phyloP scores from a whole-genome alignment of 805 yeast species.

The Metschnikowia drakensbergensis region DNA sequence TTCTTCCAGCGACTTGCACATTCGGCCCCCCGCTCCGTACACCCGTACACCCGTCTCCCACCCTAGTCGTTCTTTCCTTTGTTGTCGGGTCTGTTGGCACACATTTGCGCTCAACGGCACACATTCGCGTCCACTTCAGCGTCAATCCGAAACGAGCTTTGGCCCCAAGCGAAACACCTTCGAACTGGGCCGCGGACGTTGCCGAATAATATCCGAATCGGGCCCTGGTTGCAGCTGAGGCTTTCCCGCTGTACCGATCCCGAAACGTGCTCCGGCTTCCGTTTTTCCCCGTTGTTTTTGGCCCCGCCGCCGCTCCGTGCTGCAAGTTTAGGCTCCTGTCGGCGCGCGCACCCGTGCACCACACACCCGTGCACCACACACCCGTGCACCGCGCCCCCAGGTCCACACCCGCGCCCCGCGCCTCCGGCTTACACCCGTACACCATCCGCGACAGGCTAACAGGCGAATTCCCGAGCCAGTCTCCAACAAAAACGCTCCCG shows the following conservation, averaged over 20 bases:
- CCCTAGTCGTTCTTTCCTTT: conserved; percentile 13
- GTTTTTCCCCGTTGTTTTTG: neutral
- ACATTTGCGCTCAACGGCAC: neutral
- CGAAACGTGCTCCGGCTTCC: too few relatives aligned
- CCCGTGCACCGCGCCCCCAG: neutral
- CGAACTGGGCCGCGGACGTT: too few relatives aligned
- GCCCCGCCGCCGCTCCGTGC: neutral
- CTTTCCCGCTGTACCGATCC: too few relatives aligned
- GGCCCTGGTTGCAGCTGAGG: too few relatives aligned
- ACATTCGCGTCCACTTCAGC: too few relatives aligned
- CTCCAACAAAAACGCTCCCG: neutral
- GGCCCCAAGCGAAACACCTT: too few relatives aligned
- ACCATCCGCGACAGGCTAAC: conserved; percentile 1
- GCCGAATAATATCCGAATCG: too few relatives aligned
- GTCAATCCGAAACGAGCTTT: too few relatives aligned
- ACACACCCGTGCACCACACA: neutral
- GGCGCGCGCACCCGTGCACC: neutral
- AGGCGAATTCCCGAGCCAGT: neutral
- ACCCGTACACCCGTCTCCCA: conserved; percentile 5
- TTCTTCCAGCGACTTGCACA: neutral
- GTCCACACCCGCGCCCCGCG: neutral
- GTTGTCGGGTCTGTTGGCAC: neutral
- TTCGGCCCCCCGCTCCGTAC: neutral
- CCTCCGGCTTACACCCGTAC: neutral
- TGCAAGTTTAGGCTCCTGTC: neutral